Percentiles rank a stretch among this genome's conserved stretches.
Evolutionary conservation across 2,329 filamentous ascomycete species (phyloP).

Genomic region (Colletotrichum kahawae): DNA sequence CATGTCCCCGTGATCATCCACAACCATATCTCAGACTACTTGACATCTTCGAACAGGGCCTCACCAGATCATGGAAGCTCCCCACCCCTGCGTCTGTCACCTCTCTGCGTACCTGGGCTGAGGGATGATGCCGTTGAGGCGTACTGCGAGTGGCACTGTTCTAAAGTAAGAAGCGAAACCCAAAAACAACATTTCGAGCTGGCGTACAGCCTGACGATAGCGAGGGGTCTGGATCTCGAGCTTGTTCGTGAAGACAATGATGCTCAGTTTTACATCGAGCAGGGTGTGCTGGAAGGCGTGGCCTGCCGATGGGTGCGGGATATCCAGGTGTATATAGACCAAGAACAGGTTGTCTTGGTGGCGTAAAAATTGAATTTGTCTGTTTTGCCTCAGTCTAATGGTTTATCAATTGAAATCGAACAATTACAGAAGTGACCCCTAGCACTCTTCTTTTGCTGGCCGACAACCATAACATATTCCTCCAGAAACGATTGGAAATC

Average conservation of each 20-base stretch:
- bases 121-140: background rate
- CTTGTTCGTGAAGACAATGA: background rate
- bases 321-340: background rate
- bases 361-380: no score
- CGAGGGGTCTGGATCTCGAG: background rate
- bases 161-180: background rate
- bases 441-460: background rate
- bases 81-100: no score
- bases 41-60: background rate
- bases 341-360: background rate
- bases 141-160: background rate
- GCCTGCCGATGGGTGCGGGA: background rate
- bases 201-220: background rate
- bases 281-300: background rate
- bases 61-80: no score
- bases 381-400: background rate
- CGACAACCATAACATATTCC: background rate
- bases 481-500: background rate
- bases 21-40: background rate
- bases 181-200: background rate
- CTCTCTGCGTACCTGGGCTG: no score
- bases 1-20: background rate
- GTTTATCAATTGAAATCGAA: background rate
- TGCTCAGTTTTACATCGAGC: background rate
- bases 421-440: background rate